Evolutionary conservation across 2,329 filamentous ascomycete genomes (phyloP).

Genomic region (Fusarium acutatum): DNA sequence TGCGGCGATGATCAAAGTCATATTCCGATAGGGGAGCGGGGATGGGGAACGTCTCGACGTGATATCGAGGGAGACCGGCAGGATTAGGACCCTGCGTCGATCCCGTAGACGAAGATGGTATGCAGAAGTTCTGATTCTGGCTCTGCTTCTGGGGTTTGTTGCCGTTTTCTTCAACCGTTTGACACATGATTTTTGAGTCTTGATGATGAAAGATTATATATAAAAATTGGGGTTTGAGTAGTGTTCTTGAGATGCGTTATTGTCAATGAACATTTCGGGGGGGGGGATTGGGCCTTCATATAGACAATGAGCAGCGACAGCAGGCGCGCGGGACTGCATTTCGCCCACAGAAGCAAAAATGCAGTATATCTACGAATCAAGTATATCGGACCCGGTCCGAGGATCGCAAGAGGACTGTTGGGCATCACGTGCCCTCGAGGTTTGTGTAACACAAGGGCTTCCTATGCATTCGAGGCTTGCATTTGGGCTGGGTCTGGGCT

Average conservation of each 20-base stretch:
- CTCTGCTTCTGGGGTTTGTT: not conserved
- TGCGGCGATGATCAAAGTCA: slow-evolving; percentile 6
- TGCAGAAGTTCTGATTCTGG: not conserved
- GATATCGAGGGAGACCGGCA: not conserved
- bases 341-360: not conserved
- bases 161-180: not conserved
- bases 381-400: accelerated
- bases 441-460: not conserved
- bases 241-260: not conserved
- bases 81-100: not conserved
- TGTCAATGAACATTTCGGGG: not conserved
- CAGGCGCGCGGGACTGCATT: accelerated
- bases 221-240: not conserved
- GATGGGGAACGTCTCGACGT: not conserved
- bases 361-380: accelerated
- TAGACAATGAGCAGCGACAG: not conserved
- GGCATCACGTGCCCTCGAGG: not conserved
- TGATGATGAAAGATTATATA: not conserved
- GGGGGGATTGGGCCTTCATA: not conserved
- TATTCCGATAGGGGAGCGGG: not conserved
- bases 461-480: not conserved
- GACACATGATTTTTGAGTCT: not conserved
- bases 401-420: not conserved
- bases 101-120: not conserved
- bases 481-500: not conserved